Evolutionary conservation across 176 grass and related monocot species (phyloP).

Genomic region (Melocanna baccifera): DNA sequence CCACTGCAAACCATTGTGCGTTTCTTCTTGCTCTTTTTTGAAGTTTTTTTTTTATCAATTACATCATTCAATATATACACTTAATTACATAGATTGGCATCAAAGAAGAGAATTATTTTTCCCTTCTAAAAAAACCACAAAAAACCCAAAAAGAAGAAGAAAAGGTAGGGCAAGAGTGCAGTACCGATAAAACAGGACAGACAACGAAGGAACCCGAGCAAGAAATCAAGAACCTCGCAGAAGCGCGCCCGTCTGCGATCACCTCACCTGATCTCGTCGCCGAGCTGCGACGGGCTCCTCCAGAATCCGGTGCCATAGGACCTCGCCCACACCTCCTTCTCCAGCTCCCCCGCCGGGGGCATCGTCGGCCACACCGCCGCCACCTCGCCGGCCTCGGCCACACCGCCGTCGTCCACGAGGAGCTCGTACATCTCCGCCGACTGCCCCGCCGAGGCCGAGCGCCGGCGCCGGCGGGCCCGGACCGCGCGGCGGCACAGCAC

Average conservation of each 20-base stretch:
- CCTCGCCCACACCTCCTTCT: slow-evolving; percentile 71
- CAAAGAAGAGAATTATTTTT: slow-evolving; percentile 28
- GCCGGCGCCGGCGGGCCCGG: slow-evolving; percentile 23
- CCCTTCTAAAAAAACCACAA: background rate
- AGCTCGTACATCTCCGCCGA: slow-evolving; percentile 51
- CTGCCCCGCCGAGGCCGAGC: slow-evolving; percentile 29
- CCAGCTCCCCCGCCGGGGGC: slow-evolving; percentile 30
- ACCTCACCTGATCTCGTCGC: slow-evolving; percentile 44
- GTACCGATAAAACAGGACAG: background rate
- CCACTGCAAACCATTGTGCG: background rate
- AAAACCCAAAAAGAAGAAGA: background rate
- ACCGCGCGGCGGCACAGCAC: slow-evolving; percentile 52
- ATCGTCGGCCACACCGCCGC: background rate
- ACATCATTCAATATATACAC: slow-evolving; percentile 10
- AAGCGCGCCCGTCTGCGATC: slow-evolving; percentile 21
- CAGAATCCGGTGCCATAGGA: slow-evolving; percentile 90
- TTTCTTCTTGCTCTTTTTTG: background rate
- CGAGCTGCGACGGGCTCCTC: slow-evolving; percentile 76
- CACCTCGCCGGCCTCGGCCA: background rate
- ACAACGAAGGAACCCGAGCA: slow-evolving; percentile 15
- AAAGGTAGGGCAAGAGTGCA: slow-evolving; percentile 3
- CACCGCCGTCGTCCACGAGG: slow-evolving; percentile 24
- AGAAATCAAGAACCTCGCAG: background rate
- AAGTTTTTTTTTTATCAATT: background rate
- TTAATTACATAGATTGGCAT: slow-evolving; percentile 23